A percentile compares a stretch with the other conserved stretches of the same genome.
Conservation (phyloP, 31 red algal genomes). For the Odonthalia washingtoniensis region DNA sequence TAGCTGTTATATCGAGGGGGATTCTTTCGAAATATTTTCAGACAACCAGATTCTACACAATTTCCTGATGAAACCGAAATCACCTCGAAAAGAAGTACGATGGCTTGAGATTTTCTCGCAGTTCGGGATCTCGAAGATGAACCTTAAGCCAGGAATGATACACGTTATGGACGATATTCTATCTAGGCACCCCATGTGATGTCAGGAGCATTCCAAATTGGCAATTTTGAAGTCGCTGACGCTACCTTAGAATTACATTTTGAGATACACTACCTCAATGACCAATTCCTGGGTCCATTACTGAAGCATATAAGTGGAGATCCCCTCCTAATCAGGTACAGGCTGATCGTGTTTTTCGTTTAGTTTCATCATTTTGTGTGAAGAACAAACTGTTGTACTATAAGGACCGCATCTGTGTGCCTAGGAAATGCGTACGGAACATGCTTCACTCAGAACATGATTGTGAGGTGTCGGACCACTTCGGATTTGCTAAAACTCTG, state of each 20-base stretch:
- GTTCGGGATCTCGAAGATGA: slow-evolving; percentile 21
- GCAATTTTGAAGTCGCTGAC: background rate
- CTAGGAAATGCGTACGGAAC: background rate
- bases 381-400: slow-evolving; percentile 1
- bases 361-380: background rate
- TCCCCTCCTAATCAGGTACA: no score
- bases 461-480: background rate
- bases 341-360: background rate
- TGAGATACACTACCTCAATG: background rate
- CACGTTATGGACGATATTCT: background rate
- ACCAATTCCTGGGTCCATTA: slow-evolving; percentile 13
- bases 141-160: background rate
- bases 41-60: slow-evolving; percentile 17
- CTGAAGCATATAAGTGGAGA: background rate
- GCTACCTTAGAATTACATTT: background rate
- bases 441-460: slow-evolving; percentile 18
- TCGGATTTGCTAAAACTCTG: slow-evolving; percentile 14
- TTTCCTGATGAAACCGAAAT: background rate
- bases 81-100: background rate
- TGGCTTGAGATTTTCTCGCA: slow-evolving; percentile 10
- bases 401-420: slow-evolving; percentile 16
- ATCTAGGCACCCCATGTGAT: background rate
- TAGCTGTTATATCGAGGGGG: slow-evolving; percentile 15
- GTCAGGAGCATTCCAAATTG: background rate
- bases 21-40: background rate